Evolutionary conservation across 768 basidiomycete genomes (phyloP), one percentile per base, ranked within the genome.

Genomic region (Boletellus emodensis): DNA sequence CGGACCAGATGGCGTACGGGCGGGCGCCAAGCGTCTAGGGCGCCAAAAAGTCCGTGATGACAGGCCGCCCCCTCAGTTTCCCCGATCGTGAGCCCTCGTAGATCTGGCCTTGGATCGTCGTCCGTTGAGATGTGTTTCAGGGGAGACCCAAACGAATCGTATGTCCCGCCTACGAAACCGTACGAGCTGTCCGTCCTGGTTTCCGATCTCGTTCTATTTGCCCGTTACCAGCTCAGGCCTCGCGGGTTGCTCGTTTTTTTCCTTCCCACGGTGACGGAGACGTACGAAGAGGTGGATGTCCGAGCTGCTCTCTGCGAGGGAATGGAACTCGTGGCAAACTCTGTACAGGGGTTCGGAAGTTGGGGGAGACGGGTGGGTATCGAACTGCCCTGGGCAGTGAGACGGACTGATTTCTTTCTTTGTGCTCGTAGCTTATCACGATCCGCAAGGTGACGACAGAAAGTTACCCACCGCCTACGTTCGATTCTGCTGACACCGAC

Each of bases 221-320:
- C 92, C 2, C 80, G 94, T 45, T 90, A 88, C 66, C 72, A 96
- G 24, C 78, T 99, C 26, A 90, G 83, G 55, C 90, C 90, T 1
- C 77, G 76, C 20, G 96, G 96, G 12, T 75, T 96, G 36, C 78
- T 99, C 14, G 95, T 99, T 4, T 98, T 96, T 71, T 98, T 97
- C 72, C 76, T 98, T 18, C 92, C 92, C 0, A 94, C 92, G 0
- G 88, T 95, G 18, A 90, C 82, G 12, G 94, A 95, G 41, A 87
- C 94, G 37, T 98, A 94, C 62, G 81, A 87, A 53, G 88, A 90
- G 57, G 72, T 96, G 2, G 96, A 99, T 61, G 73, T 98, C 9
- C 77, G 87, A 28, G 69, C 75, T 1, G 79, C 91, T 67, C 75
- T 92, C 4, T 90, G 87, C 57, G 83, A 84, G 20, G 94, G 94